These are phyloP conservation scores for Pueraria montana DNA, from an alignment of 306 rosid genomes.

Conservation along the genomic window DNA sequence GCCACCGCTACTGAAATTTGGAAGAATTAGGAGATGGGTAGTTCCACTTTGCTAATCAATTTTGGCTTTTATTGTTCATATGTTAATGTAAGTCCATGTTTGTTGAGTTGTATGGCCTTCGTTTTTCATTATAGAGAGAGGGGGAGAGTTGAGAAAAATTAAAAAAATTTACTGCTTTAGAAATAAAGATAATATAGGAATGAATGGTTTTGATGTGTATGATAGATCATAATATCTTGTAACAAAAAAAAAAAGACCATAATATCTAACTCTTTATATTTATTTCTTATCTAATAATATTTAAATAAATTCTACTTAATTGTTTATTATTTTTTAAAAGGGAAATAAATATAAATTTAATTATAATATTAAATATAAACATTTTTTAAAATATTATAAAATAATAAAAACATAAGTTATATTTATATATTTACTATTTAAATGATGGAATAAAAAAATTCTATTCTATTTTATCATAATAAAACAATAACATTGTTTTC, in stretches of 20 bases:
- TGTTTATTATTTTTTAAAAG: no score
- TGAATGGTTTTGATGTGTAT: no score
- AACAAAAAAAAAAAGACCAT: no score
- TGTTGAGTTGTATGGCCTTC: not conserved
- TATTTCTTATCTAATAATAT: no score
- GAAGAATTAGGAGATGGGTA: not conserved
- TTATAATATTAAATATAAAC: no score
- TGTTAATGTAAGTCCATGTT: not conserved
- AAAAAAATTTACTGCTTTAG: not conserved
- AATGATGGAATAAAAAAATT: no score
- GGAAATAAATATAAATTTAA: not conserved
- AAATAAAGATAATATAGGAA: no score
- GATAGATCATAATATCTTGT: not conserved
- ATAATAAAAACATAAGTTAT: no score
- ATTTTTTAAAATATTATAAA: no score
- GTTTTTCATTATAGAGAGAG: not conserved
- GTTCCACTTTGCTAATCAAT: not conserved
- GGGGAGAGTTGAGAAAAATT: not conserved
- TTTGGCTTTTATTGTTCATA: not conserved
- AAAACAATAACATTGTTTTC: no score
- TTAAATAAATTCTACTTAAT: not conserved
- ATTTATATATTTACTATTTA: no score
- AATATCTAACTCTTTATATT: not conserved
- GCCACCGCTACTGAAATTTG: not conserved
- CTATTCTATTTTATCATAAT: no score